Base-by-base conservation (phyloP, 257 asterid species). In the Solanum paucissectum region DNA sequence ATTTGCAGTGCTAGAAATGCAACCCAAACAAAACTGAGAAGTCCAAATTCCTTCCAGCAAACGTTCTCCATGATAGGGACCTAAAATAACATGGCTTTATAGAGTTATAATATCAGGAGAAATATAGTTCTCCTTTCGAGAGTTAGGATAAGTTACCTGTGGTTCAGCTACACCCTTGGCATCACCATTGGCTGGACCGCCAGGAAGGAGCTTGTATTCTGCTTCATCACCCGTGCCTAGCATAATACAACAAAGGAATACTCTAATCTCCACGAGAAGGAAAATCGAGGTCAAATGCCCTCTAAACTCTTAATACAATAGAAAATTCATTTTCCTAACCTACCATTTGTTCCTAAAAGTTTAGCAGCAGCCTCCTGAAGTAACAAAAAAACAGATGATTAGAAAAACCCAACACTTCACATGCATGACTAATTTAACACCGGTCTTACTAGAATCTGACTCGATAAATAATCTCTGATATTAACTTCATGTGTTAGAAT, bases 31-130 rank as follows among this genome's bases (percentile, higher is more conserved):
- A 95, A 92, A 84, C 49, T 36, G 79, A 97, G 98, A 88, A 97
- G 98, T 91, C 98, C 96, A 29, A 92, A 91, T 87, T 97, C 98
- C 92, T 94, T 97, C 99, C 98, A 97, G 88, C 93, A 90, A 74
- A 97, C 98, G 90, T 97, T 97, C 89, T 95, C 94, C 84, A 97
- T 72, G 82, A 97, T 76, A 82, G 96, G 83, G 40, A 93, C 96
- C 99, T 97, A 74, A 85, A 81, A 14, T 81, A 23, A 18, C 27
- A 46, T 49, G 85, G 38, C 20, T 60, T 79, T 86, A 87, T 84
- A 86, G 81, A 77, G 58, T 37, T 58, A 21, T 32, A 52, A 81
- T 86, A 9, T 86, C 76, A 20, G 75, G 83, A 89, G 72, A 85
- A 81, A 10, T n/a, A 81, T 81, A 81, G 18, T 81, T 27, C 21